Evolutionary conservation across 2,329 filamentous ascomycete species (phyloP), one percentile per base, ranked within the genome.

Genomic region (Fusarium azukiicola): DNA sequence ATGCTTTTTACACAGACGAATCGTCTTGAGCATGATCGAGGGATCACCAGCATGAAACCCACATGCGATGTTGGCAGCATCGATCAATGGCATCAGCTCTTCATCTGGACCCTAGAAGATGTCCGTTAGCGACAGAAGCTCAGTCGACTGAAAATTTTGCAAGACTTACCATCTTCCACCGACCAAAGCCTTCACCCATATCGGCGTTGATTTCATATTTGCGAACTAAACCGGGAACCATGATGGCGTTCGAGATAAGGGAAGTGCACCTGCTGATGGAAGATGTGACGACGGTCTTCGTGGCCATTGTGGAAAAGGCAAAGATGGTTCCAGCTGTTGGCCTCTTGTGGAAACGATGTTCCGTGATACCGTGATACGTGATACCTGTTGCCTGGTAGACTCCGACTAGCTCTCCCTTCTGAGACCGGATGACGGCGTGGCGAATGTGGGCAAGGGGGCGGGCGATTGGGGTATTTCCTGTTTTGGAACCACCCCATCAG

Each of bases 41-140:
- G 93, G 93, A 75, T 95, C 94, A 52, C 93, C 91, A 44, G 90
- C 91, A 74, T 93, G 92, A 76, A 92, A 92, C 3, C 92, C 92
- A 81, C 93, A 95, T 13, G 93, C 93, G 42, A 95, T 87, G 79
- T 94, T 94, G 23, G 93, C 93, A 80, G 92, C 90, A 81, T 94
- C 92, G 77, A 94, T 93, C 54, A 93, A 85, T 4, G 91, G 91
- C 74, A 95, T 92, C 19, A 95, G 85, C 72, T 94, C 92, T 66
- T 92, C 90, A 77, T 94, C 93, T 7, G 92, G 92, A 21, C 61
- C 61, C 61, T 64, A 21, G 23, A 32, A 4, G 8, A 46, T 40
- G 21, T 6, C 46, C 46, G 46, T 64, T n/a, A 64, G 36, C 17
- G 42, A 32, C 13, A 11, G 32, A 21, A 6, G 3, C 13, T 8